Base-by-base conservation (phyloP, 345 rosid species). In the Fremontodendron californicum region DNA sequence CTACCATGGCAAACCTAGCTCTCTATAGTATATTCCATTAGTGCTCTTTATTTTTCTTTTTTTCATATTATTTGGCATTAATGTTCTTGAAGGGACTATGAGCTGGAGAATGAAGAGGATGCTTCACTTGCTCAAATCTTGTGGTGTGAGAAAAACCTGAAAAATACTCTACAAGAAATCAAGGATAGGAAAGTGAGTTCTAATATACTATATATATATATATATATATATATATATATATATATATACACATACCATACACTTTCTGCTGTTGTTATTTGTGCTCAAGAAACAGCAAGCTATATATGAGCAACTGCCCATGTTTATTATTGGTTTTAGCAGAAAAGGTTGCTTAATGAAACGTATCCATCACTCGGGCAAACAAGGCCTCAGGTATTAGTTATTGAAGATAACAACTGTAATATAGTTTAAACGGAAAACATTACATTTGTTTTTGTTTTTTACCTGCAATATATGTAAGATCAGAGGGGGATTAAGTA, bases 91-190 rank as follows among this genome's bases (percentile, higher is more conserved):
- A 74, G 77, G 39, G 77, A 40, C 1, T 58, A 12, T 58, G 77
- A 74, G 66, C 7, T 16, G 39, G 52, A 58, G 37, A 42, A 58
- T 15, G 67, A 3, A 16, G 15, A 42, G 16, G n/a, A 29, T 40
- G 51, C 39, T 58, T 42, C 77, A 39, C 66, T 74, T 39, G 12
- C 35, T 74, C 67, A 58, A 16, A 58, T 74, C 67, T 25, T 42
- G 40, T 25, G n/a, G 23, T 74, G 68, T 9, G 77, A 58, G 67
- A 40, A 8, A 58, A 74, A 74, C 54, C 67, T 74, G 54, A 62
- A 58, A 9, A 43, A 15, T 8, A 0, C 77, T 18, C 64, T 74
- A 2, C 55, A 57, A 58, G 13, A 8, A 58, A 25, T 74, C 54
- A 58, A 9, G 25, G 66, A 74, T 16, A 42, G 27, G 25, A 74